Conservation (phyloP, 495 filamentous ascomycete species). For the Friedmanniomyces endolithicus region DNA sequence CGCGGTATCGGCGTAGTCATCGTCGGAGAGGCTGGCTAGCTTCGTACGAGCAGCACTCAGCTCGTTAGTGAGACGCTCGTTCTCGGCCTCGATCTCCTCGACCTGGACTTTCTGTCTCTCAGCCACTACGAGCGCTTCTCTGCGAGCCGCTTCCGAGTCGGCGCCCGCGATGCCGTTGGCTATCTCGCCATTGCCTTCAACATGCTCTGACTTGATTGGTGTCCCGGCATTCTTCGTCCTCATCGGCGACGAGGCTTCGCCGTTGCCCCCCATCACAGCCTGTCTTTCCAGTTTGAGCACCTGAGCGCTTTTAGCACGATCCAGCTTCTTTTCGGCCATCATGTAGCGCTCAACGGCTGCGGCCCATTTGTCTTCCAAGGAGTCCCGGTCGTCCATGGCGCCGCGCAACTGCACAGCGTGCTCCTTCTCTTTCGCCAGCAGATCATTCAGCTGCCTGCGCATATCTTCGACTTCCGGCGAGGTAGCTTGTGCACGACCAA, state of each 20-base stretch:
- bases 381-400: slow-evolving; percentile 64
- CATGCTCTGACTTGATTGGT: slow-evolving; percentile 33
- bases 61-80: slow-evolving; percentile 64
- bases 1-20: slow-evolving; percentile 85
- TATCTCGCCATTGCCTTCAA: slow-evolving; percentile 44
- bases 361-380: slow-evolving; percentile 70
- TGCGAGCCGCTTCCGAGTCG: slow-evolving; percentile 55
- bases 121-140: slow-evolving; percentile 58
- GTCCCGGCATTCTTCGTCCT: slow-evolving; percentile 14
- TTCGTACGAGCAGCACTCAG: slow-evolving; percentile 58
- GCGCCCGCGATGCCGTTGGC: slow-evolving; percentile 36
- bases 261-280: slow-evolving; percentile 50
- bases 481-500: slow-evolving; percentile 32
- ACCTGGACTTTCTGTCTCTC: slow-evolving; percentile 80
- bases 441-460: slow-evolving; percentile 56
- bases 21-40: slow-evolving; percentile 64
- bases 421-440: slow-evolving; percentile 71
- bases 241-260: slow-evolving; percentile 29
- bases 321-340: slow-evolving; percentile 85
- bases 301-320: slow-evolving; percentile 71
- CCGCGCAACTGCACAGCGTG: slow-evolving; percentile 64
- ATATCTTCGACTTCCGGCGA: slow-evolving; percentile 57
- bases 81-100: slow-evolving; percentile 62
- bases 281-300: slow-evolving; percentile 90
- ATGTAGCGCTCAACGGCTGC: slow-evolving; percentile 79